These are phyloP conservation scores for Gossypium herbaceum DNA, from an alignment of 345 rosid species.

Conservation along the genomic window DNA sequence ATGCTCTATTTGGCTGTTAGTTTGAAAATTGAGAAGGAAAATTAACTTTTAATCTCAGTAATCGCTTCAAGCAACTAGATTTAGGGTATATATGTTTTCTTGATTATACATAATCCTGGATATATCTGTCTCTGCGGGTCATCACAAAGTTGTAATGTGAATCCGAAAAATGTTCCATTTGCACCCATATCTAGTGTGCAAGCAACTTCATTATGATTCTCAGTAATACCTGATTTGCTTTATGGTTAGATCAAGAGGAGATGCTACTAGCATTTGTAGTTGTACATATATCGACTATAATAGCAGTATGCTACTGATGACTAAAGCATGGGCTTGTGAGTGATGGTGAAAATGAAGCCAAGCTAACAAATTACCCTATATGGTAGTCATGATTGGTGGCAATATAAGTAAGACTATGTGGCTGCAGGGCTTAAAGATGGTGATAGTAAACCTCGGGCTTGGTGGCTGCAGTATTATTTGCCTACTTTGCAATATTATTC, in stretches of 20 bases:
- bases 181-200: not conserved
- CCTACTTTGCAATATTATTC: not conserved
- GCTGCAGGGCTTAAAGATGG: not conserved
- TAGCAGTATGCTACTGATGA: not conserved
- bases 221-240: not conserved
- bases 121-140: not conserved
- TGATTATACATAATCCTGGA: not conserved
- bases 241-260: not conserved
- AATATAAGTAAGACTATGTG: not conserved
- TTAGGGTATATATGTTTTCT: not conserved
- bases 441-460: not conserved
- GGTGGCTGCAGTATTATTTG: slow-evolving; percentile 1
- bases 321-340: not conserved
- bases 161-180: not conserved
- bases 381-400: not conserved
- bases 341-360: not conserved
- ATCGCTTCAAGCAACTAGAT: not conserved
- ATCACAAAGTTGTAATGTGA: not conserved
- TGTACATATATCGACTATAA: not conserved
- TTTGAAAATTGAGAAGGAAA: not conserved
- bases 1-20: not conserved
- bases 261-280: not conserved
- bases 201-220: not conserved
- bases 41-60: not conserved
- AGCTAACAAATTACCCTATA: not conserved